phyloP scores from a whole-genome alignment of 1,139 yeast species.

The Yamadazyma sp. region DNA sequence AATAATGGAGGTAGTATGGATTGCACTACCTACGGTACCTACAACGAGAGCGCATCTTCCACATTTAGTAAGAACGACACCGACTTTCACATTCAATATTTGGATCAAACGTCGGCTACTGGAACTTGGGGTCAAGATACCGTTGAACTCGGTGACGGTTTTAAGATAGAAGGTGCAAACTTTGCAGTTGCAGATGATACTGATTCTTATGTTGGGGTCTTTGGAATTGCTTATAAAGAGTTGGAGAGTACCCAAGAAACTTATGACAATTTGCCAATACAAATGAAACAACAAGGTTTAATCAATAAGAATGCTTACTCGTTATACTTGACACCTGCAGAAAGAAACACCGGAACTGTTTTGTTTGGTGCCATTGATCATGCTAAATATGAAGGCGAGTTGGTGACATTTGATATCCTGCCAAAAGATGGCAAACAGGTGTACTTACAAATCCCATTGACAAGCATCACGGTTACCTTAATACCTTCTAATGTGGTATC shows the following conservation, averaged over 20 bases:
- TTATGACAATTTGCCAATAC: slow-evolving; percentile 40
- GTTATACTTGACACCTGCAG: slow-evolving; percentile 46
- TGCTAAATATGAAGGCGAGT: slow-evolving; percentile 49
- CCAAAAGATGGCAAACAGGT: slow-evolving; percentile 17
- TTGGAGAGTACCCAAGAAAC: slow-evolving; percentile 15
- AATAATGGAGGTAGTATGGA: slow-evolving; percentile 18
- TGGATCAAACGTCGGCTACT: slow-evolving; percentile 31
- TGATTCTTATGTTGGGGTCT: slow-evolving; percentile 55
- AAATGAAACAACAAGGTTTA: slow-evolving; percentile 49
- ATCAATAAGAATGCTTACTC: slow-evolving; percentile 53
- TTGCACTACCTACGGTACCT: slow-evolving; percentile 50
- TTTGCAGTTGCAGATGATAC: slow-evolving; percentile 60
- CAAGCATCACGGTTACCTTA: slow-evolving; percentile 12
- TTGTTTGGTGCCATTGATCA: slow-evolving; percentile 61
- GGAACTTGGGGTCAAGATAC: slow-evolving; percentile 61
- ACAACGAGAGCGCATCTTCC: slow-evolving; percentile 44
- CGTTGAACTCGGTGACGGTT: slow-evolving; percentile 24
- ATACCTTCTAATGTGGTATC: slow-evolving; percentile 1
- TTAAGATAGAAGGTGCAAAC: slow-evolving; percentile 37
- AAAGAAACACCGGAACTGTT: slow-evolving; percentile 45
- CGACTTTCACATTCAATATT: slow-evolving; percentile 28
- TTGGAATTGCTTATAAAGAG: slow-evolving; percentile 54
- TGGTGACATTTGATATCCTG: slow-evolving; percentile 25
- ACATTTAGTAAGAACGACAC: slow-evolving; percentile 49
- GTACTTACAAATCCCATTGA: slow-evolving; percentile 24